Conservation (phyloP, 2,329 filamentous ascomycete species). For the Huntiella bhutanensis region DNA sequence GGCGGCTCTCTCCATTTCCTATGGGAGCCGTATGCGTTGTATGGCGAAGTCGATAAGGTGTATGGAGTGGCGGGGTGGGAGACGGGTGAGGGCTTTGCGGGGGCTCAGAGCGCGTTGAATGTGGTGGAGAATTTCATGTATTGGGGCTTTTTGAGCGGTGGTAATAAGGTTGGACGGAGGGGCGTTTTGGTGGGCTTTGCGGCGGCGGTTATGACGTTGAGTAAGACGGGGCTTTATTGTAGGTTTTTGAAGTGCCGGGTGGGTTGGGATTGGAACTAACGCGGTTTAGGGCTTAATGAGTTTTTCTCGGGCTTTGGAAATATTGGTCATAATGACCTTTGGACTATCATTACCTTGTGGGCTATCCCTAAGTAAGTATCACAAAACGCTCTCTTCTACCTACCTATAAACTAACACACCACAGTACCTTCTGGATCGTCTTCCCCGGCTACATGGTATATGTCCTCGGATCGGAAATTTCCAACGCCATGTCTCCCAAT, state of each 20-base stretch:
- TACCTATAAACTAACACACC: not conserved
- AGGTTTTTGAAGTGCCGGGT: slow-evolving; percentile 15
- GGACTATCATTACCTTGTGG: slow-evolving; percentile 32
- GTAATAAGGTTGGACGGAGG: slow-evolving; percentile 26
- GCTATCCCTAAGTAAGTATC: slow-evolving; percentile 36
- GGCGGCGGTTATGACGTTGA: slow-evolving; percentile 39
- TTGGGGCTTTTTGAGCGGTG: slow-evolving; percentile 28
- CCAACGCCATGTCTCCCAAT: slow-evolving; percentile 22
- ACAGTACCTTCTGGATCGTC: slow-evolving; percentile 36
- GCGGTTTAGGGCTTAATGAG: slow-evolving; percentile 31
- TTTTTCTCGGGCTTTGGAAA: slow-evolving; percentile 36
- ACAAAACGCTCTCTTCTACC: not conserved
- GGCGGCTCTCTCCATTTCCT: slow-evolving; percentile 57
- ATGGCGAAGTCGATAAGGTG: slow-evolving; percentile 60
- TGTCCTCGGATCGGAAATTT: slow-evolving; percentile 28
- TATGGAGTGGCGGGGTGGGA: slow-evolving; percentile 63
- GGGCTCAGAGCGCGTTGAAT: slow-evolving; percentile 54
- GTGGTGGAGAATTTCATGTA: slow-evolving; percentile 49
- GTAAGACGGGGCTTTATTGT: slow-evolving; percentile 45
- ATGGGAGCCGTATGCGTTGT: slow-evolving; percentile 62
- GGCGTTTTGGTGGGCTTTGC: slow-evolving; percentile 30
- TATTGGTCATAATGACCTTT: slow-evolving; percentile 33
- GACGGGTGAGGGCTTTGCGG: slow-evolving; percentile 52
- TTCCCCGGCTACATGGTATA: slow-evolving; percentile 33
- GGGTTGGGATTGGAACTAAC: not conserved